A percentile compares a stretch with the other conserved stretches of the same genome.
phyloP scores from a whole-genome alignment of 352 stramenopile genomes.

The Pseudoperonospora humuli region DNA sequence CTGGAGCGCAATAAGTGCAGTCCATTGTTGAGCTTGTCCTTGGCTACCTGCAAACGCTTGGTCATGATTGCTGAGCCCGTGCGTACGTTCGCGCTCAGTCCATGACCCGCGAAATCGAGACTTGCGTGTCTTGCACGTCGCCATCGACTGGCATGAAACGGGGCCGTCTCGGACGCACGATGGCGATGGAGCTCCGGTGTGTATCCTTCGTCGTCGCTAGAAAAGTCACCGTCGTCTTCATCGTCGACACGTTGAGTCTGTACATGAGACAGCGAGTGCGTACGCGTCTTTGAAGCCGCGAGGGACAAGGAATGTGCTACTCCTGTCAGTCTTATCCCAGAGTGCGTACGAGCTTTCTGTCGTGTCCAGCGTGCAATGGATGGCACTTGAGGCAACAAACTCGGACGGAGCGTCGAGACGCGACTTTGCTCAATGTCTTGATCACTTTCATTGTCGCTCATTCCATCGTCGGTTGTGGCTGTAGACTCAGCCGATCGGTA shows the following conservation, averaged over 20 bases:
- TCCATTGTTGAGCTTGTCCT: constrained; percentile 23
- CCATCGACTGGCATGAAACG: constrained; percentile 14
- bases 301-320: constrained; percentile 20
- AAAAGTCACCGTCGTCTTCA: constrained; percentile 46
- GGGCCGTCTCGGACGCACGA: constrained; percentile 9
- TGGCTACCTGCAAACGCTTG: constrained; percentile 25
- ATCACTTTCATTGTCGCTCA: constrained; percentile 14
- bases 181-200: constrained; percentile 18
- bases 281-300: constrained; percentile 26
- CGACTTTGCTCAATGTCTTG: constrained; percentile 2
- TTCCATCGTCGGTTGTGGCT: constrained; percentile 2
- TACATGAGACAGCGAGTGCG: constrained; percentile 23
- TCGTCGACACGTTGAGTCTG: constrained; percentile 20
- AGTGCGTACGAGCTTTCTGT: constrained; percentile 38
- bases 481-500: constrained; percentile 1
- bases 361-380: constrained; percentile 18
- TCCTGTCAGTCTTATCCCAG: constrained; percentile 19
- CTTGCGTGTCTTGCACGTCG: constrained; percentile 24
- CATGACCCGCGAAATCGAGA: constrained; percentile 22
- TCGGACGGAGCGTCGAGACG: constrained; percentile 7
- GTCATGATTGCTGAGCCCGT: constrained; percentile 22
- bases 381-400: constrained; percentile 15
- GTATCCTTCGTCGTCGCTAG: constrained; percentile 52
- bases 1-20: constrained; percentile 40
- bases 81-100: constrained; percentile 24